Percentiles rank a stretch among this genome's conserved stretches.
Evolutionary conservation across 2,329 filamentous ascomycete genomes (phyloP).

Genomic region (Penicillium capsulatum): DNA sequence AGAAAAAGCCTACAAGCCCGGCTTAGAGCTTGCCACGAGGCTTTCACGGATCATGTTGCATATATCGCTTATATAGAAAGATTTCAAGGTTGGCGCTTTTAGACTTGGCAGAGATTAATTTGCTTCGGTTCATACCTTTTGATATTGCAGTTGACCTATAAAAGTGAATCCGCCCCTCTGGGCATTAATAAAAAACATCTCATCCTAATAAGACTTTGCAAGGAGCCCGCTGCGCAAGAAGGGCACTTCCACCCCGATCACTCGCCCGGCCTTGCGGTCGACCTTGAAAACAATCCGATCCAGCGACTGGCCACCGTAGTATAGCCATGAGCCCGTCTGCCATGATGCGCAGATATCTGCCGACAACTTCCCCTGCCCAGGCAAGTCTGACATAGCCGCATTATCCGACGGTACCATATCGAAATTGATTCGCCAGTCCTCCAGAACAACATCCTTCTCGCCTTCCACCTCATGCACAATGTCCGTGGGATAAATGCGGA

Average conservation of each 20-base stretch:
- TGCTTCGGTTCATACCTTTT: too few relatives aligned
- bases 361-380: constrained; percentile 15
- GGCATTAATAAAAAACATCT: too few relatives aligned
- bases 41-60: too few relatives aligned
- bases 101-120: too few relatives aligned
- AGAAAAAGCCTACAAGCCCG: constrained; percentile 7
- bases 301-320: constrained; percentile 35
- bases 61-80: too few relatives aligned
- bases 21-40: neutral
- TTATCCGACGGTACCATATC: constrained; percentile 17
- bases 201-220: constrained; percentile 22
- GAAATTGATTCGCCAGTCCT: constrained; percentile 22
- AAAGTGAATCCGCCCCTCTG: too few relatives aligned
- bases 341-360: constrained; percentile 29
- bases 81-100: too few relatives aligned
- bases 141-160: too few relatives aligned
- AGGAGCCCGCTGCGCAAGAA: constrained; percentile 31
- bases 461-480: constrained; percentile 9
- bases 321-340: constrained; percentile 35
- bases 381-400: constrained; percentile 27
- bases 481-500: constrained; percentile 17
- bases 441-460: constrained; percentile 10
- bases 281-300: constrained; percentile 33
- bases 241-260: constrained; percentile 33
- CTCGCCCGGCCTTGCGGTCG: constrained; percentile 18